Evolutionary conservation across 257 asterid species (phyloP), one percentile per base, ranked within the genome.

Genomic region (Apocynum venetum): DNA sequence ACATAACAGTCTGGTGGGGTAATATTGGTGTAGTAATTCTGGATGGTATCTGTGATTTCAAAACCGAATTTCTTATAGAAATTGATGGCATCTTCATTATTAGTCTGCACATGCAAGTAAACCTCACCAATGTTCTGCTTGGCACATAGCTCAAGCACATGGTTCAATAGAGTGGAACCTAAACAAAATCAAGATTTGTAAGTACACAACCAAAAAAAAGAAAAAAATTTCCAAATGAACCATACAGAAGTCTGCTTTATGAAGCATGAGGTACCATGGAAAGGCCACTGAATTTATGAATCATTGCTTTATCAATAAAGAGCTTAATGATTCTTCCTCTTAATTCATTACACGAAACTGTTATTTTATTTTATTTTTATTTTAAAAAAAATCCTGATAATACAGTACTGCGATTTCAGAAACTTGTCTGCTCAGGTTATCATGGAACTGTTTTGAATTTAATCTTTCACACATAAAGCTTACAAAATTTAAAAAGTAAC

Each of bases 31-130:
- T 93, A 96, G 77, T 93, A 96, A 87, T 93, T 96, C 73, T 82
- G 88, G 84, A 96, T 91, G 40, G 96, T 93, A 15, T 88, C 97
- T 14, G 99, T 90, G 83, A 93, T 91, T 81, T 90, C 97, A 43
- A 96, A 96, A 57, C 94, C 97, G 6, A 91, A 93, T 80, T 93
- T 96, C 92, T 87, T 83, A 88, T 93, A 96, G 87, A 93, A 96
- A 71, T 89, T 90, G 86, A 96, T 96, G 78, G 95, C 99, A 11
- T 96, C 97, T 13, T 95, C 97, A 41, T 93, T 95, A 88, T 89
- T 93, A 7, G 97, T 96, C 90, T 93, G 98, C 84, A 93, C 97
- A 10, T 93, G 99, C 86, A 96, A 82, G 91, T 90, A 96, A 82
- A 91, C 86, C 90, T 93, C 97, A 1, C 92, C 90, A 55, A 89